These are phyloP conservation scores for Gaillardinia entomophila DNA, from an alignment of 805 yeast species.

Conservation along the genomic window DNA sequence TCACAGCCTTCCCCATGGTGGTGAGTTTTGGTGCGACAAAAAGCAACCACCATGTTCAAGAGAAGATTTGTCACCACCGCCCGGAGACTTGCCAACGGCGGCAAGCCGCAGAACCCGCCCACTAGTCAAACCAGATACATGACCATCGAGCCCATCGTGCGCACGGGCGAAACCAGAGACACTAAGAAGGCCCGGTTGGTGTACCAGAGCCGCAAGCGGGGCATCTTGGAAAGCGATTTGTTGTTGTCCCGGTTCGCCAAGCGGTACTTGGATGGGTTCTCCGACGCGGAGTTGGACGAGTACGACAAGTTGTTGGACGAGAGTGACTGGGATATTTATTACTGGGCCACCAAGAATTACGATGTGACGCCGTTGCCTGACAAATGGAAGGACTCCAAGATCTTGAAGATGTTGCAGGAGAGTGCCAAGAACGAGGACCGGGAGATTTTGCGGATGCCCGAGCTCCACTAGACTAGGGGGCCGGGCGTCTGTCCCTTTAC, in stretches of 20 bases:
- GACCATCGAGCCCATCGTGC: conserved; percentile 71
- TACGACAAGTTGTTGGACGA: conserved; percentile 84
- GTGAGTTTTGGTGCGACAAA: neutral
- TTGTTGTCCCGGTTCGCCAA: conserved; percentile 82
- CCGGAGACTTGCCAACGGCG: neutral
- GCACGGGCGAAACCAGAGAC: conserved; percentile 68
- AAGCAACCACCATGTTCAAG: neutral
- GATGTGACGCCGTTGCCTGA: conserved; percentile 83
- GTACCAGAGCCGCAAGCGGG: conserved; percentile 91
- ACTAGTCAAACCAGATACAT: conserved; percentile 22
- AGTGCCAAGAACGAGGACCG: conserved; percentile 67
- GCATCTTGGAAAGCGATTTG: conserved; percentile 89
- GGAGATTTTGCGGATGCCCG: conserved; percentile 84
- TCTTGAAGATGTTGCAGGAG: conserved; percentile 62
- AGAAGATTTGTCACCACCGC: neutral
- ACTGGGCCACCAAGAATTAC: conserved; percentile 90
- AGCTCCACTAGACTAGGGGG: conserved; percentile 12
- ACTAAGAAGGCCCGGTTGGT: conserved; percentile 80
- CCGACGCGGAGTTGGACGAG: conserved; percentile 67
- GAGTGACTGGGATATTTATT: conserved; percentile 98
- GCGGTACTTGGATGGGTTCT: conserved; percentile 55
- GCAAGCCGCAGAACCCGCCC: neutral
- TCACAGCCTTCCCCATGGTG: conserved; percentile 88
- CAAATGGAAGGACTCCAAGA: conserved; percentile 65
- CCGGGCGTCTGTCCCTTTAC: neutral